Evolutionary conservation across 805 yeast genomes (phyloP).

Genomic region (Yarrowia porcina): DNA sequence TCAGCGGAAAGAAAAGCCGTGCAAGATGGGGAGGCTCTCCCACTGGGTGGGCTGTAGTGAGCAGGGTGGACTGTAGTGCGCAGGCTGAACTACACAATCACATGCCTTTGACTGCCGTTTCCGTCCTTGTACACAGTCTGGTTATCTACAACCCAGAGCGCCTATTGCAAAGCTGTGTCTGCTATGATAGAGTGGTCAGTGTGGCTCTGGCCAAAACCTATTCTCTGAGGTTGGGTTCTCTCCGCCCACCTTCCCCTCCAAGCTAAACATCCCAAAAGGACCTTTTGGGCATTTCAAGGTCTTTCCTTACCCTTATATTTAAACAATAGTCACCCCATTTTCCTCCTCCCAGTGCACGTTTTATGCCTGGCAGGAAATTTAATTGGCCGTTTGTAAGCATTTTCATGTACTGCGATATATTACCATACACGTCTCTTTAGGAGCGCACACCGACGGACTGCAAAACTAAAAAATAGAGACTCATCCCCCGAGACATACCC

Average conservation of each 20-base stretch:
- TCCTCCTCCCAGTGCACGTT: conserved; percentile 13
- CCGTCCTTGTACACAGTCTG: neutral
- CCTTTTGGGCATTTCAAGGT: conserved; percentile 8
- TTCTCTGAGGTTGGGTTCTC: neutral
- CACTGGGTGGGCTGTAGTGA: neutral
- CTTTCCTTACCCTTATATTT: conserved; percentile 3
- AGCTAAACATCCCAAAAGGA: conserved; percentile 10
- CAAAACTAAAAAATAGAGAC: neutral
- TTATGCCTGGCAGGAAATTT: conserved; percentile 8
- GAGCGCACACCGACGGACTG: neutral
- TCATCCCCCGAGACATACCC: neutral
- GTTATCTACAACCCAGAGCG: neutral
- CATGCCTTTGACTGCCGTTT: neutral
- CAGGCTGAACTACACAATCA: neutral
- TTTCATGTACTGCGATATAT: neutral
- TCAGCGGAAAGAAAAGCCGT: neutral
- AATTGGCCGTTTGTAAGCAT: conserved; percentile 18
- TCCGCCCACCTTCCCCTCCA: conserved; percentile 21
- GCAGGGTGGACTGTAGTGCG: too few species aligned
- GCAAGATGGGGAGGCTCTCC: neutral
- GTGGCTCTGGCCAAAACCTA: neutral
- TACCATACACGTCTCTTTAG: neutral
- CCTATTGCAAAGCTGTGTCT: neutral
- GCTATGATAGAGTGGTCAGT: neutral
- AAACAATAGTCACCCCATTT: conserved; percentile 19